phyloP scores from a whole-genome alignment of 345 rosid species.

The Eucalyptus grandis region DNA sequence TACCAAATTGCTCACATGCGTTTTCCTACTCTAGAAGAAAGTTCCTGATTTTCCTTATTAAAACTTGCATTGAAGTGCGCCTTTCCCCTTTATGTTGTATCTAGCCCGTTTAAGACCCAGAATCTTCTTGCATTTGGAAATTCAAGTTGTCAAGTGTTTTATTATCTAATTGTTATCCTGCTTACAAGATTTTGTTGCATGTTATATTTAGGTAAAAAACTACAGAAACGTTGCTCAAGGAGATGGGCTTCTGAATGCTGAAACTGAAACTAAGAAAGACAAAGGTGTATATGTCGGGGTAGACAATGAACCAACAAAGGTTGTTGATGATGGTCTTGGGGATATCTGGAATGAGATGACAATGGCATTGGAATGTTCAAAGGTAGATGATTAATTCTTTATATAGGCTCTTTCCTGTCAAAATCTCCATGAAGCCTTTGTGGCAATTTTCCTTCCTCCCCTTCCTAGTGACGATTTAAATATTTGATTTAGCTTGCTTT shows the following conservation, averaged over 20 bases:
- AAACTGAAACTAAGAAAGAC: slow-evolving; percentile 17
- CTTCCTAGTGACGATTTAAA: neutral
- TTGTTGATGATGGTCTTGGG: slow-evolving; percentile 57
- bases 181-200: neutral
- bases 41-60: neutral
- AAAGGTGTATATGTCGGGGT: slow-evolving; percentile 63
- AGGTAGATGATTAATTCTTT: slow-evolving; percentile 23
- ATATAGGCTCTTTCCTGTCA: neutral
- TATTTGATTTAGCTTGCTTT: neutral
- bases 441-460: neutral
- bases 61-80: neutral
- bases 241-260: neutral
- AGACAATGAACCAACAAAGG: slow-evolving; percentile 22
- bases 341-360: slow-evolving; percentile 89
- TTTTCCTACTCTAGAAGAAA: neutral
- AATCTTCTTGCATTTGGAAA: neutral
- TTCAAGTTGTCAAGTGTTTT: neutral
- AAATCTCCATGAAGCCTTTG: neutral
- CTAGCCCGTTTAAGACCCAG: neutral
- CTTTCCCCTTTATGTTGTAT: neutral
- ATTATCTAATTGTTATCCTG: neutral
- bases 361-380: slow-evolving; percentile 52
- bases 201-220: neutral
- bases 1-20: neutral
- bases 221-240: neutral